Conservation (phyloP, 192 early-diverging fungal species). For the Linnemannia schmuckeri region DNA sequence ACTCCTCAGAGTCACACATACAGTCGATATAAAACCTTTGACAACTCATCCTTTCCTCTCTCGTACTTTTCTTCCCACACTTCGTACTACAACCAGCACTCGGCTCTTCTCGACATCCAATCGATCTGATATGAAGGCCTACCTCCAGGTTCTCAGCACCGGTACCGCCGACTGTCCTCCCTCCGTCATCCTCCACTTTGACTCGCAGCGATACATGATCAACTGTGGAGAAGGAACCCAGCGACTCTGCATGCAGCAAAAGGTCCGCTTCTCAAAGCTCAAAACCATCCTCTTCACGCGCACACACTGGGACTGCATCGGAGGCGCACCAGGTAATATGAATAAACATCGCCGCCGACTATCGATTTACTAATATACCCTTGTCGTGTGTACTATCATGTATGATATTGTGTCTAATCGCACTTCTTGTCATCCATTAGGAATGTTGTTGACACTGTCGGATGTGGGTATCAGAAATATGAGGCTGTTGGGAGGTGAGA, state of each 20-base stretch:
- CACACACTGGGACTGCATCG: constrained; percentile 87
- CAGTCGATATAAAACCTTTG: neutral
- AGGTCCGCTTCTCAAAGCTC: constrained; percentile 77
- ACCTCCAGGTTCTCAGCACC: constrained; percentile 65
- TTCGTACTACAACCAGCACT: neutral
- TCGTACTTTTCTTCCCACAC: neutral
- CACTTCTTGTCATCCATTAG: constrained; percentile 39
- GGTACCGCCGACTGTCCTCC: constrained; percentile 65
- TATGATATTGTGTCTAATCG: neutral
- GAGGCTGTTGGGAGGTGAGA: constrained; percentile 79
- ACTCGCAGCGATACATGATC: constrained; percentile 86
- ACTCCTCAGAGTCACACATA: neutral
- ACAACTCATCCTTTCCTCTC: neutral
- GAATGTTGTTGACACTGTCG: constrained; percentile 92
- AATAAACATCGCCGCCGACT: neutral
- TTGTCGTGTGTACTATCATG: neutral
- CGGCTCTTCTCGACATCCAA: constrained; percentile 47
- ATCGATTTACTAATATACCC: neutral
- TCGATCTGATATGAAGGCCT: constrained; percentile 61
- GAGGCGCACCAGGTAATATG: constrained; percentile 86
- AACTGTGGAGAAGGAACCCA: constrained; percentile 95
- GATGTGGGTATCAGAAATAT: constrained; percentile 77
- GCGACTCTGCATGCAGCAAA: constrained; percentile 85
- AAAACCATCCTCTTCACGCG: constrained; percentile 85
- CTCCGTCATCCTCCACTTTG: constrained; percentile 82